Evolutionary conservation across 75 land plant genomes (phyloP).

Genomic region (Cunninghamia lanceolata): DNA sequence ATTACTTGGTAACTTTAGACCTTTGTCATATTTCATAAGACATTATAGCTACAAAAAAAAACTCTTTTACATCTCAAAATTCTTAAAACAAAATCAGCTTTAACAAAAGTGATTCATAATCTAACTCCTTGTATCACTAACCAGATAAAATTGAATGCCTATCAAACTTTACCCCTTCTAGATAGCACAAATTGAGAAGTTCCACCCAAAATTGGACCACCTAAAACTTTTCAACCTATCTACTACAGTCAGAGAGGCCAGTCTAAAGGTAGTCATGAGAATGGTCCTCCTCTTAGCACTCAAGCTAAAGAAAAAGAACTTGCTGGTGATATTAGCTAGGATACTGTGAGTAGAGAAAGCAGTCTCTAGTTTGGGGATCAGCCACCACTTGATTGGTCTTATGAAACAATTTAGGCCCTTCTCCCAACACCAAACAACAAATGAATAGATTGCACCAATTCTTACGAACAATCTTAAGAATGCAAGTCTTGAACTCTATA

Average conservation of each 20-base stretch:
- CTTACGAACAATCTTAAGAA: neutral
- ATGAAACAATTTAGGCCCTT: neutral
- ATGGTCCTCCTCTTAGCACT: neutral
- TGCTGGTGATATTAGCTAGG: neutral
- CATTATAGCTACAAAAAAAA: neutral
- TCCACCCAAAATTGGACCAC: neutral
- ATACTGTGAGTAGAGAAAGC: neutral
- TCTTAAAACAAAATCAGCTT: neutral
- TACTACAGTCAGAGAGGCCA: neutral
- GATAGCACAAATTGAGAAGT: neutral
- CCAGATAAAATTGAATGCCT: neutral
- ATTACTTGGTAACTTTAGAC: neutral
- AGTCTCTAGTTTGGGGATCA: neutral
- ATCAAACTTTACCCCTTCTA: neutral
- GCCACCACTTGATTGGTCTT: neutral
- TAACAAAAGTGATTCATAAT: neutral
- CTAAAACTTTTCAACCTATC: neutral
- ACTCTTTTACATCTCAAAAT: neutral
- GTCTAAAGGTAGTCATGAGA: neutral
- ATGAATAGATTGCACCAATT: too few relatives aligned
- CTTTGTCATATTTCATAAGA: neutral
- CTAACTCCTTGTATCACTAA: neutral
- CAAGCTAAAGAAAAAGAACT: neutral
- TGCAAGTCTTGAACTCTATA: neutral
- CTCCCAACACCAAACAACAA: neutral